Conservation (phyloP, 2,329 filamentous ascomycete species). For the Rosellinia necatrix region DNA sequence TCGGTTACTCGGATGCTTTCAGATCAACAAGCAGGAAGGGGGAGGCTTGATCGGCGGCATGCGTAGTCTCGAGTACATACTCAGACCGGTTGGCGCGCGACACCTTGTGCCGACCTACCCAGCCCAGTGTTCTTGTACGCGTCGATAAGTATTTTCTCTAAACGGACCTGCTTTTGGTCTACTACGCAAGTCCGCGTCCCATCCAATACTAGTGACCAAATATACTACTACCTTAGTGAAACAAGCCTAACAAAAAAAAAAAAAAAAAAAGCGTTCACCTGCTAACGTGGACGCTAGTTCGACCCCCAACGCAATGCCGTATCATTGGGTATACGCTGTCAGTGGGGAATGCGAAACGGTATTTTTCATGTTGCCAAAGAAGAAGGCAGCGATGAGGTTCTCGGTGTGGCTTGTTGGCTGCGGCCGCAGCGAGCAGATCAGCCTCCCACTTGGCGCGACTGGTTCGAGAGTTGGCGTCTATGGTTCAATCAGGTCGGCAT, state of each 20-base stretch:
- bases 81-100: neutral
- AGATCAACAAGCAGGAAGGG: constrained; percentile 12
- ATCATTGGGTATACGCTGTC: constrained; percentile 67
- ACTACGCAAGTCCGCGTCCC: neutral
- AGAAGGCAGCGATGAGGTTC: constrained; percentile 55
- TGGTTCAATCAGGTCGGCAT: constrained; percentile 68
- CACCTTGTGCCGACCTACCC: constrained; percentile 18
- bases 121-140: neutral
- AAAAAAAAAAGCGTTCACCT: neutral
- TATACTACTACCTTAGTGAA: neutral
- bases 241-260: no score
- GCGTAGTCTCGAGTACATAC: constrained; percentile 18
- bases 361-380: constrained; percentile 74
- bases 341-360: constrained; percentile 71
- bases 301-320: constrained; percentile 62
- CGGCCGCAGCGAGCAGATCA: constrained; percentile 55
- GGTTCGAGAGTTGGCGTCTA: constrained; percentile 67
- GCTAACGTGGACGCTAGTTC: constrained; percentile 50
- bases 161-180: neutral
- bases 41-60: constrained; percentile 8
- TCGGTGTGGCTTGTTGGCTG: constrained; percentile 76
- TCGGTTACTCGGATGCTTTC: constrained; percentile 25
- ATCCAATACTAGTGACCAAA: no score
- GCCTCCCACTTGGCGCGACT: constrained; percentile 63
- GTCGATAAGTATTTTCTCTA: neutral